Base-by-base conservation (phyloP, 1,284 basidiomycete genomes). In the Ustilago curta region DNA sequence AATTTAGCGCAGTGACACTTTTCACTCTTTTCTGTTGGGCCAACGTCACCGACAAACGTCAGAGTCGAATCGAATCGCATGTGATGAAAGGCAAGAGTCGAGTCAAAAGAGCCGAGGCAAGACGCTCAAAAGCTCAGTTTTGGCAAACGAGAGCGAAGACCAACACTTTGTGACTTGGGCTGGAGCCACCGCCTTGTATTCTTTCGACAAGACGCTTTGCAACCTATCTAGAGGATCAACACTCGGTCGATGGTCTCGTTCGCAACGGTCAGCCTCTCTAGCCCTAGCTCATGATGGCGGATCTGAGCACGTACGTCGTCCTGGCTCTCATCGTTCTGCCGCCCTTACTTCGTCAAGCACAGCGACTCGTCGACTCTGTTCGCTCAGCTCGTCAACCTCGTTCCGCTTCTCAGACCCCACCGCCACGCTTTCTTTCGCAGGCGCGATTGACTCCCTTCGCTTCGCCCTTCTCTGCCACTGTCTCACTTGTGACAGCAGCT, bases 251-350 rank as follows among this genome's bases (percentile, higher is more conserved):
- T 37, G 35, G 11, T 37, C 45, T 11, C 11, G 12, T 31, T 48
- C 44, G 47, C 27, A n/a, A 27, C 23, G 4, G 2, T 12, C 37
- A 37, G 31, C 14, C n/a, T 11, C n/a, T 11, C 50, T 39, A 16
- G 37, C 37, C 40, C 19, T 16, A n/a, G 50, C 37, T 21, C 16
- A 52, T 6, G 12, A 68, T 68, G 70, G 50, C 50, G 14, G 70
- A 68, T 37, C 31, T 68, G 39, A 49, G 52, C 6, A 59, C 53
- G 1, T 75, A 67, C 44, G 14, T 70, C 9, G 53, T 73, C 32
- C 58, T 73, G n/a, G 71, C 58, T 23, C 12, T 56, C 50, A 48
- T 68, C 27, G 45, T 73, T 11, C 56, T 68, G 45, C 70, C 70
- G 11, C 65, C 70, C 11, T 57, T 73, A 23, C 25, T 73, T 16